Percentiles rank a stretch among this genome's conserved stretches.
Conservation (phyloP, 108 stramenopile species). For the Fragilaria radians region DNA sequence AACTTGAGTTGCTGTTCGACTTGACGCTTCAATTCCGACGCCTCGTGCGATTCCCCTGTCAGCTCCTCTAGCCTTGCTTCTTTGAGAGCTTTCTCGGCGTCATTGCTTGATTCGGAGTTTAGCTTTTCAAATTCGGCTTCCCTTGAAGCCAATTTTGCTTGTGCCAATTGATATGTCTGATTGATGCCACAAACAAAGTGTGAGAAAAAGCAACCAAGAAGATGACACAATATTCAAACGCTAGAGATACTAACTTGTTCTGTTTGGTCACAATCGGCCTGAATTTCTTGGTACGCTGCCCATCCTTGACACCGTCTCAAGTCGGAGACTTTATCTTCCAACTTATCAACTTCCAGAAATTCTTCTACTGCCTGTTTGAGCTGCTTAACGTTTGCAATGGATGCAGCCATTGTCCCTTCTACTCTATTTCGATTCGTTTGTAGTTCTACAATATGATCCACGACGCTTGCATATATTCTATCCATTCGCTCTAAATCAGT, state of each 20-base stretch:
- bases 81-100: slow-evolving; percentile 37
- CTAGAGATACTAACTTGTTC: slow-evolving; percentile 22
- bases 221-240: slow-evolving; percentile 2
- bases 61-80: slow-evolving; percentile 40
- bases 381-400: slow-evolving; percentile 31
- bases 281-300: slow-evolving; percentile 33
- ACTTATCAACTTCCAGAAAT: slow-evolving; percentile 59
- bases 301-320: slow-evolving; percentile 37
- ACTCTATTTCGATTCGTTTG: slow-evolving; percentile 22
- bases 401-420: slow-evolving; percentile 17
- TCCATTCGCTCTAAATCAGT: slow-evolving; percentile 87
- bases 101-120: slow-evolving; percentile 30
- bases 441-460: slow-evolving; percentile 50
- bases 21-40: slow-evolving; percentile 35
- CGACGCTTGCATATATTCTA: slow-evolving; percentile 37
- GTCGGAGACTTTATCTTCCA: slow-evolving; percentile 44
- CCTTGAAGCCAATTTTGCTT: slow-evolving; percentile 4
- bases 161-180: neutral
- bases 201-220: slow-evolving; percentile 5
- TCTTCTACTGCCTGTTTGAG: slow-evolving; percentile 64
- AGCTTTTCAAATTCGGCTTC: slow-evolving; percentile 14
- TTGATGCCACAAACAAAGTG: neutral
- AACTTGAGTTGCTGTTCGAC: slow-evolving; percentile 52
- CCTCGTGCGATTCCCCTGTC: slow-evolving; percentile 47
- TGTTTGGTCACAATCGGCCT: slow-evolving; percentile 19